A percentile compares a stretch with the other conserved stretches of the same genome.
These are phyloP conservation scores for Fusarium anguioides DNA, from an alignment of 2,329 filamentous ascomycete genomes.

Conservation along the genomic window DNA sequence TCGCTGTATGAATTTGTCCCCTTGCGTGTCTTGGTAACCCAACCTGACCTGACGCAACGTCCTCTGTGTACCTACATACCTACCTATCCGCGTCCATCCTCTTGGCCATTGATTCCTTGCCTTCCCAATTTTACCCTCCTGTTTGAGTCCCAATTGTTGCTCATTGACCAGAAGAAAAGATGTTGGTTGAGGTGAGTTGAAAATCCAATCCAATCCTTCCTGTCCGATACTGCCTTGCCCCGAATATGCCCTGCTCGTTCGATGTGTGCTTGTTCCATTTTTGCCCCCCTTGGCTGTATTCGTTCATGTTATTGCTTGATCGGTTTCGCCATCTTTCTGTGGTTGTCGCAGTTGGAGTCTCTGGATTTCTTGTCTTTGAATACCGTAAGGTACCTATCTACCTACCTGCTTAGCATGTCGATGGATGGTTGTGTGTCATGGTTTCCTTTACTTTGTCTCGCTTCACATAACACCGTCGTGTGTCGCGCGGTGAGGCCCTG, in stretches of 20 bases:
- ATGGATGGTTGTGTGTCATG: constrained; percentile 11
- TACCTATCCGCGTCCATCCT: constrained; percentile 16
- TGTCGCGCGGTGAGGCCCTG: constrained; percentile 29
- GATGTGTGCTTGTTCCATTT: constrained; percentile 11
- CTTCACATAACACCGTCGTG: constrained; percentile 27
- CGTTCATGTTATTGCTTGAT: constrained; percentile 13
- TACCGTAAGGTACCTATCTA: neutral
- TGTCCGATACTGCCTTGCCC: neutral
- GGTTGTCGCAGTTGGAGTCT: neutral
- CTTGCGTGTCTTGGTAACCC: constrained; percentile 3
- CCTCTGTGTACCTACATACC: constrained; percentile 15
- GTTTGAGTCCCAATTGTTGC: constrained; percentile 20
- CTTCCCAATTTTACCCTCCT: constrained; percentile 9
- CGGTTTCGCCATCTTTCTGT: neutral
- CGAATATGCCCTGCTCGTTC: constrained; percentile 17
- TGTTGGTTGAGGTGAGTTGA: constrained; percentile 54
- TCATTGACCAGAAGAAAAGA: constrained; percentile 31
- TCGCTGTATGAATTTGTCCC: constrained; percentile 38
- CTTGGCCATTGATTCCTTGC: constrained; percentile 28
- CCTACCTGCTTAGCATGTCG: neutral
- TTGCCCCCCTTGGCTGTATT: constrained; percentile 8
- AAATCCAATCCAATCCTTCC: constrained; percentile 8
- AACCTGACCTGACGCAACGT: constrained; percentile 1
- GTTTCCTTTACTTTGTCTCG: neutral
- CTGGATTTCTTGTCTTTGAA: neutral